Conservation (phyloP, 192 early-diverging fungal species). For the Backusella mclennaniae region DNA sequence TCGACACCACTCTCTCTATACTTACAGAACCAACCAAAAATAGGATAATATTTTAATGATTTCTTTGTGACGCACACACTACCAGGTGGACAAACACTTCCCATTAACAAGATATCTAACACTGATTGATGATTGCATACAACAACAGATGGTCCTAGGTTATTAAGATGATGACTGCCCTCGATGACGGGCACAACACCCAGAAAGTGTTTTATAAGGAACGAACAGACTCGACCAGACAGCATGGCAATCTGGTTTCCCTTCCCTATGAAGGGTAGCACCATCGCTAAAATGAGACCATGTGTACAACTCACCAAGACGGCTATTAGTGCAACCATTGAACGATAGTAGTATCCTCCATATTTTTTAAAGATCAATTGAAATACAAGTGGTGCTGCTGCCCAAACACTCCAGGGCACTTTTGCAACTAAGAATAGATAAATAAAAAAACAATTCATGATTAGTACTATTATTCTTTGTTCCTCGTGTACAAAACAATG, state of each 20-base stretch:
- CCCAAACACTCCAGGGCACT: conserved; percentile 10
- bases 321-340: neutral
- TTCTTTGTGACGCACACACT: conserved; percentile 72
- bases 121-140: conserved; percentile 88
- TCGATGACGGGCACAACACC: conserved; percentile 64
- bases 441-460: too few species aligned
- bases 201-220: conserved; percentile 46
- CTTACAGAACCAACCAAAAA: conserved; percentile 78
- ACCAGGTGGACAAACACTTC: conserved; percentile 62
- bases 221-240: conserved; percentile 51
- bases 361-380: conserved; percentile 20
- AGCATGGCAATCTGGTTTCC: conserved; percentile 58
- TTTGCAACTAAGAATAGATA: neutral
- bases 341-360: conserved; percentile 13
- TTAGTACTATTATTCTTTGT: too few species aligned
- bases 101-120: conserved; percentile 71
- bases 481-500: neutral
- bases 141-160: conserved; percentile 55
- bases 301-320: conserved; percentile 5
- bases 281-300: conserved; percentile 52
- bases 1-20: neutral
- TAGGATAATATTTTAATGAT: conserved; percentile 63
- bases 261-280: conserved; percentile 53
- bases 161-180: conserved; percentile 53
- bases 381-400: neutral